Base-by-base conservation (phyloP, 306 rosid genomes). In the Begonia peltatifolia region DNA sequence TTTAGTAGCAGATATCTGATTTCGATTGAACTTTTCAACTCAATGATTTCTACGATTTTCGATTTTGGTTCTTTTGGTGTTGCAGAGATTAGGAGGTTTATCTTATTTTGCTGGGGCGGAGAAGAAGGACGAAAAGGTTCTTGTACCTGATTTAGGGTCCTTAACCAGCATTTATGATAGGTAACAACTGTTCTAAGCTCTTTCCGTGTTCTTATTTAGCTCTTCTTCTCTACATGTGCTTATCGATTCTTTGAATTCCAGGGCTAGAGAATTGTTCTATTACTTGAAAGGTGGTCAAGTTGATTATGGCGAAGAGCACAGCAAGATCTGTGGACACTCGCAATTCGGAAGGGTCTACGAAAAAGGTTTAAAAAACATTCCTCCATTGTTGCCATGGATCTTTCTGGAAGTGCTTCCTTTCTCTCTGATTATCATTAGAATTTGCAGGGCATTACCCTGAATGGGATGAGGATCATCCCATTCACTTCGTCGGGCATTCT, bases 121-220 rank as follows among this genome's bases (percentile, higher is more conserved):
- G 84, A 86, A 86, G 86, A 92, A 76, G 44, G 99, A 86, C 68
- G 93, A 81, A 13, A 81, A 93, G 71, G 99, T 86, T 66, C 94
- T 92, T 14, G 99, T 92, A 6, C 99, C 99, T 53, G 99, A 92
- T 83, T 79, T 92, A 74, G 99, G 99, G 8, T 92, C 99, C 56
- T 53, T 92, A 22, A 92, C 99, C 42, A 86, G 99, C 58, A 43
- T 92, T 66, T 70, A 92, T 46, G 99, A 92, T 53, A 76, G 99
- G 99, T 61, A 47, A 8, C 11, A 47, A 9, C 11, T 64, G 25
- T 13, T 36, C 20, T 15, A 48, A 50, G 15, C 9, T 50, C 56
- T 18, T 2, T 4, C 16, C 47, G 35, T 47, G 42, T n/a, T 10
- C 16, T 14, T 50, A 11, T 4, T 2, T 16, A 59, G 25, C 55